Evolutionary conservation across 2,329 filamentous ascomycete species (phyloP).

Genomic region (Fusarium udum): DNA sequence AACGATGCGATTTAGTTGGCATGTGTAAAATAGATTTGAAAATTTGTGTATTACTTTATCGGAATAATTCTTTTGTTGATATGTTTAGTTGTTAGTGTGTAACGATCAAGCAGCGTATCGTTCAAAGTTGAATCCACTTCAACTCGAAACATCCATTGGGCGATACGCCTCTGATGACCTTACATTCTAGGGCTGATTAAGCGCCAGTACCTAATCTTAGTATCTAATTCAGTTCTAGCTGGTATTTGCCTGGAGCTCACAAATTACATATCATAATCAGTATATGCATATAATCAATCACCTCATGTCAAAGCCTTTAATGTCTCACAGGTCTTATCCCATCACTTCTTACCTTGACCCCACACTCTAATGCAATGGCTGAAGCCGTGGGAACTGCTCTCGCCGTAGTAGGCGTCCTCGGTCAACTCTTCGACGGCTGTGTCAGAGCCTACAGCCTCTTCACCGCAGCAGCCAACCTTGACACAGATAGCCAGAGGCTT

Average conservation of each 20-base stretch:
- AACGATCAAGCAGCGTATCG: not conserved
- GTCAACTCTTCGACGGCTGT: conserved; percentile 59
- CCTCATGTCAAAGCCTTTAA: not conserved
- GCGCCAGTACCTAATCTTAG: not conserved
- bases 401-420: conserved; percentile 56
- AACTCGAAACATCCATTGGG: not conserved
- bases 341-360: not conserved
- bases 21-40: not conserved
- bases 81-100: not conserved
- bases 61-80: not conserved
- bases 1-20: not conserved
- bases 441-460: conserved; percentile 58
- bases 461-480: conserved; percentile 53
- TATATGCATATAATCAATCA: not conserved
- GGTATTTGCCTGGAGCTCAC: not conserved
- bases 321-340: not conserved
- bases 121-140: not conserved
- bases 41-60: not conserved
- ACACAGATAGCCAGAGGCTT: conserved; percentile 54
- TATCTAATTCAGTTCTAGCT: conserved; percentile 1
- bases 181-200: conserved; percentile 17
- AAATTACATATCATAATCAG: not conserved
- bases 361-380: conserved; percentile 37
- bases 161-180: not conserved
- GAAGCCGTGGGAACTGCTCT: conserved; percentile 55